Conservation (phyloP, 2,329 filamentous ascomycete genomes). For the Ciborinia camelliae region DNA sequence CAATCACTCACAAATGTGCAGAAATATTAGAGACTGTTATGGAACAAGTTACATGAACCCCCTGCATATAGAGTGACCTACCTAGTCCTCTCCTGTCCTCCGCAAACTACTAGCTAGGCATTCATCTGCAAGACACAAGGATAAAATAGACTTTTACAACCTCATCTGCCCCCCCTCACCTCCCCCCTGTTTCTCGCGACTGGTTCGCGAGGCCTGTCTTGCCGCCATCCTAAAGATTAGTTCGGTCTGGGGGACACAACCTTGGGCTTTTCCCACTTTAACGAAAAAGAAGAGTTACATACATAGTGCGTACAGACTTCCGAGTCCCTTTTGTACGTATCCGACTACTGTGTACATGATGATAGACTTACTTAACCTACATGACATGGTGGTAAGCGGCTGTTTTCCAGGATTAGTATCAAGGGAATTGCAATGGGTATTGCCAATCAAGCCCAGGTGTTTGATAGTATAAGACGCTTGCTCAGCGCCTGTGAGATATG, state of each 20-base stretch:
- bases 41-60: conserved; percentile 12
- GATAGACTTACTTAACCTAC: too few species aligned
- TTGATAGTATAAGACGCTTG: conserved; percentile 17
- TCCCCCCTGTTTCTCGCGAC: background rate
- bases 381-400: conserved; percentile 16
- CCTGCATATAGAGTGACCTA: conserved; percentile 11
- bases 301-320: too few species aligned
- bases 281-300: background rate
- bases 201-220: conserved; percentile 14
- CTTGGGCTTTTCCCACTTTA: background rate
- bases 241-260: conserved; percentile 8
- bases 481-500: conserved; percentile 11
- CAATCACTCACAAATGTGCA: conserved; percentile 2
- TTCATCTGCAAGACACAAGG: background rate
- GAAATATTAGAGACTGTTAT: conserved; percentile 8
- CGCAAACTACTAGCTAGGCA: too few species aligned
- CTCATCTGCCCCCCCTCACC: background rate
- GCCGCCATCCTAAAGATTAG: conserved; percentile 15
- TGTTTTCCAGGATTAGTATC: conserved; percentile 20
- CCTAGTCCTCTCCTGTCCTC: too few species aligned
- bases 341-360: background rate
- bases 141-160: background rate
- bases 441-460: conserved; percentile 8
- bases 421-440: background rate
- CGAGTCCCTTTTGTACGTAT: too few species aligned